These are phyloP conservation scores for Adansonia grandidieri DNA, from an alignment of 441 rosid species.

Conservation along the genomic window DNA sequence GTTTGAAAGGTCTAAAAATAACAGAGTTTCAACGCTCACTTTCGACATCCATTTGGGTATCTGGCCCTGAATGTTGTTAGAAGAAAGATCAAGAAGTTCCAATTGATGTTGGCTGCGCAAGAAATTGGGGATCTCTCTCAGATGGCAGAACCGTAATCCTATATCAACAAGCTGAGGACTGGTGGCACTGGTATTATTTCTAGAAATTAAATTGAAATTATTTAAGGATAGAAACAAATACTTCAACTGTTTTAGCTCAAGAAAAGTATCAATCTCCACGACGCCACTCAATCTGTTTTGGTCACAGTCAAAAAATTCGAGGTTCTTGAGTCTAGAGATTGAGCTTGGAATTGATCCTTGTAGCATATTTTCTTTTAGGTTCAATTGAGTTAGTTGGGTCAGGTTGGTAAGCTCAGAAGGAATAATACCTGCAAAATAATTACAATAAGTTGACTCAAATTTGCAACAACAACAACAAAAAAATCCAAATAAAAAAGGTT, in stretches of 20 bases:
- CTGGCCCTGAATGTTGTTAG: conserved; percentile 12
- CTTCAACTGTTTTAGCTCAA: background rate
- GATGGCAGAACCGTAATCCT: conserved; percentile 1
- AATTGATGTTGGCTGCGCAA: background rate
- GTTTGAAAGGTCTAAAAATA: background rate
- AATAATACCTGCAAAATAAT: background rate
- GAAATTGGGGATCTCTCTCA: background rate
- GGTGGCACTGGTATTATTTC: background rate
- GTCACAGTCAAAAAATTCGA: background rate
- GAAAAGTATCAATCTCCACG: conserved; percentile 21
- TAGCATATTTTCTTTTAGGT: background rate
- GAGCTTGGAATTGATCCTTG: conserved; percentile 19
- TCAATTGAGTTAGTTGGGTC: background rate
- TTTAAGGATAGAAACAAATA: background rate
- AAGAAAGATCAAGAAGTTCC: background rate
- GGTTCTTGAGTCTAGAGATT: conserved; percentile 15
- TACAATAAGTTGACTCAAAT: background rate
- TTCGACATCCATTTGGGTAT: conserved; percentile 23
- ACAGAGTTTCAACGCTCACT: background rate
- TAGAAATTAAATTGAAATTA: conserved; percentile 16
- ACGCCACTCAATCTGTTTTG: conserved; percentile 28
- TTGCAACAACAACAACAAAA: background rate
- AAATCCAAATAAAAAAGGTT: background rate
- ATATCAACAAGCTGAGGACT: background rate
- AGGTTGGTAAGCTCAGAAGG: conserved; percentile 16